These are phyloP conservation scores for Aureobasidium sp. DNA, from an alignment of 2,329 filamentous ascomycete species.

Conservation along the genomic window DNA sequence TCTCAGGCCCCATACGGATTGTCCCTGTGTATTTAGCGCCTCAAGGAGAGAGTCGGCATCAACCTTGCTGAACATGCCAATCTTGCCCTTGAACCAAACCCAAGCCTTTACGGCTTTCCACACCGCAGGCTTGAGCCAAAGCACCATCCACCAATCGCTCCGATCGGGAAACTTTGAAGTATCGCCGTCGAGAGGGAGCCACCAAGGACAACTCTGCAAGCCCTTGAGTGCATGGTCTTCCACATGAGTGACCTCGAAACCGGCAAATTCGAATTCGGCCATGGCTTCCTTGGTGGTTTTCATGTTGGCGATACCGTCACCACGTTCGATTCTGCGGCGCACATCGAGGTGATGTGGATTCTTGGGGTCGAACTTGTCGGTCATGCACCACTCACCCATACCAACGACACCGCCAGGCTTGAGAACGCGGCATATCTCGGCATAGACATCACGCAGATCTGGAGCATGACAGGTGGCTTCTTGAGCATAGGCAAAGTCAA, in stretches of 20 bases:
- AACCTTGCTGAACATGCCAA: constrained; percentile 45
- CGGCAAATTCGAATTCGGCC: constrained; percentile 74
- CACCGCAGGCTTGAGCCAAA: constrained; percentile 78
- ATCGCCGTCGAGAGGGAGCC: constrained; percentile 77
- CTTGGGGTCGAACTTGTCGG: constrained; percentile 82
- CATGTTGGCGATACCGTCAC: constrained; percentile 97
- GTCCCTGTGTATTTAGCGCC: constrained; percentile 82
- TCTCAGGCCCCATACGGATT: constrained; percentile 77
- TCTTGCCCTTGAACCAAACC: constrained; percentile 65
- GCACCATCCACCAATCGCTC: constrained; percentile 65
- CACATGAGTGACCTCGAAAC: constrained; percentile 73
- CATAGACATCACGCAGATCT: constrained; percentile 82
- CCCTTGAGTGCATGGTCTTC: constrained; percentile 77
- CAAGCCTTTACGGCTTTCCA: constrained; percentile 68
- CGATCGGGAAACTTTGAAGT: constrained; percentile 69
- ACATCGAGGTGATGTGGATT: constrained; percentile 82
- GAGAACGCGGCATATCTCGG: constrained; percentile 85
- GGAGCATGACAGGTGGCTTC: constrained; percentile 96
- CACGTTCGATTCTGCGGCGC: constrained; percentile 91
- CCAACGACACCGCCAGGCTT: constrained; percentile 97
- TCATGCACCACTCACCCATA: constrained; percentile 99
- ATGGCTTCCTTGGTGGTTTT: constrained; percentile 76
- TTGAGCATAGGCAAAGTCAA: constrained; percentile 94
- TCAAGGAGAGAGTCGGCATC: constrained; percentile 82
- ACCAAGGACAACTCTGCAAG: constrained; percentile 84